Conservation (phyloP, 2,329 filamentous ascomycete genomes). For the Trichoderma citrinoviride region DNA sequence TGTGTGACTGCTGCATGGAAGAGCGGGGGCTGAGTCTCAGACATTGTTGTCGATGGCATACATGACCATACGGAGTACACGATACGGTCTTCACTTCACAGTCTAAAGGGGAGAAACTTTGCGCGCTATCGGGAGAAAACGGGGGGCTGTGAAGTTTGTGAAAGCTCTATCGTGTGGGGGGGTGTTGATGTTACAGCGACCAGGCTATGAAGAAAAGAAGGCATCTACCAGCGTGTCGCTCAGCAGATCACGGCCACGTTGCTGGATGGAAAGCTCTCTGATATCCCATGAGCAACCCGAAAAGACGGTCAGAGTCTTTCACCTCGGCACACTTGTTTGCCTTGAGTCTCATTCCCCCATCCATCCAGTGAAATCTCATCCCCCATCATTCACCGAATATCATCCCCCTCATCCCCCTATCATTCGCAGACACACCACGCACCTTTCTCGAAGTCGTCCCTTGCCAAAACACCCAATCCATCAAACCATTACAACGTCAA, state of each 20-base stretch:
- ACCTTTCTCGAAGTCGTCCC: not conserved
- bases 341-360: not conserved
- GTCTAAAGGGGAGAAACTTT: not conserved
- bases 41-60: not conserved
- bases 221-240: not conserved
- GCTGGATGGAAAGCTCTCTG: not conserved
- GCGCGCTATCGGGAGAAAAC: not conserved
- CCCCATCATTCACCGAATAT: too few species aligned
- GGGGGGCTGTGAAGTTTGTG: not conserved
- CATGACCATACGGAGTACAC: not conserved
- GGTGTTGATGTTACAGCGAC: not conserved
- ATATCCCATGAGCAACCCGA: not conserved
- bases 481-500: too few species aligned
- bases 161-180: not conserved
- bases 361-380: not conserved
- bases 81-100: not conserved
- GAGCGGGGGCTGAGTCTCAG: not conserved
- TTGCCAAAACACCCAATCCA: not conserved
- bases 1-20: not conserved
- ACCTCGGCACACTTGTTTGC: not conserved
- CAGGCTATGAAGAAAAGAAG: not conserved
- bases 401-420: too few species aligned
- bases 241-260: not conserved
- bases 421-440: not conserved
- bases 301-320: not conserved